phyloP scores from a whole-genome alignment of 805 yeast genomes.

The Metschnikowia orientalis region DNA sequence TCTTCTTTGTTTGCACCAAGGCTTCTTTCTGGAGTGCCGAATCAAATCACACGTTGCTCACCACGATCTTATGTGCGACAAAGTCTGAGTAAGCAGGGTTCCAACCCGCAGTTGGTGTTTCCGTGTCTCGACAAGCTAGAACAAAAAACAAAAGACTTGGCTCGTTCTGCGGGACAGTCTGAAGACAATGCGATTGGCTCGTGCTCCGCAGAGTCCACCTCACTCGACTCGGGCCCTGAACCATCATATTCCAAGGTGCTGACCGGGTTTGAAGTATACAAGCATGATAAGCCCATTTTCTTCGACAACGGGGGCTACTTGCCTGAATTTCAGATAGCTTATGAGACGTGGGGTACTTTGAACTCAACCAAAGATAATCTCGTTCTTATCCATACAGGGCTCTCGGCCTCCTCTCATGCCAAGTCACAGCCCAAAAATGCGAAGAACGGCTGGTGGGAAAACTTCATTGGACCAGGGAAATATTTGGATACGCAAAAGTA shows the following conservation, averaged over 20 bases:
- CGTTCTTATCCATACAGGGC: constrained; percentile 80
- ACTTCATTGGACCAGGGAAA: constrained; percentile 80
- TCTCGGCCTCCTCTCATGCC: constrained; percentile 93
- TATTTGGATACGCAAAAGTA: constrained; percentile 77
- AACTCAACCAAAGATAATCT: constrained; percentile 64
- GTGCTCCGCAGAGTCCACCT: constrained; percentile 11
- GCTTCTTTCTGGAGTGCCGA: too few species aligned
- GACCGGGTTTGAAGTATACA: constrained; percentile 59
- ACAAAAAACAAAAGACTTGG: constrained; percentile 40
- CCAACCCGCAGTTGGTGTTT: constrained; percentile 67
- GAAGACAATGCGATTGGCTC: constrained; percentile 2
- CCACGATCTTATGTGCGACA: too few species aligned
- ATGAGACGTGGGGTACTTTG: constrained; percentile 86
- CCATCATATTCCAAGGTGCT: constrained; percentile 73
- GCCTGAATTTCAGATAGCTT: constrained; percentile 77
- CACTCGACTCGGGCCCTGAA: constrained; percentile 72
- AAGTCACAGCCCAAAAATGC: constrained; percentile 67
- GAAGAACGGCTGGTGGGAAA: constrained; percentile 93
- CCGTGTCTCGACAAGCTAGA: constrained; percentile 85
- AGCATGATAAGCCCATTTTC: constrained; percentile 53
- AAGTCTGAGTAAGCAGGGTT: too few species aligned
- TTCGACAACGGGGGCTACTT: constrained; percentile 80
- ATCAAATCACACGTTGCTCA: too few species aligned
- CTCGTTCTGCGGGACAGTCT: constrained; percentile 20
- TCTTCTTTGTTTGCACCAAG: too few species aligned